A percentile compares a stretch with the other conserved stretches of the same genome.
These are phyloP conservation scores for Lactarius hatsudake DNA, from an alignment of 768 basidiomycete species.

Conservation along the genomic window DNA sequence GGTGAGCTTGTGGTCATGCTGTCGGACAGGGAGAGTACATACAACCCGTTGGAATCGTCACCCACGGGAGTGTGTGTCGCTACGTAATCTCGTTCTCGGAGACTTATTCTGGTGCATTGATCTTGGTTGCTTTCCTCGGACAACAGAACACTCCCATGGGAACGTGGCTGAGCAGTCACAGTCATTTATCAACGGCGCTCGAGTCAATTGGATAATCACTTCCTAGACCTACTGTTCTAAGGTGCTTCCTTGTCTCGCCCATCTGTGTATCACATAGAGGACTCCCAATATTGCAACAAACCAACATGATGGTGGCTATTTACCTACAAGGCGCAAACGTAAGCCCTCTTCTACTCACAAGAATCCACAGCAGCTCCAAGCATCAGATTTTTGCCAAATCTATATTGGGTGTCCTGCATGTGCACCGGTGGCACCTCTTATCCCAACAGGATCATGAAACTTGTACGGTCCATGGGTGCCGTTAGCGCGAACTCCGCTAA, in stretches of 20 bases:
- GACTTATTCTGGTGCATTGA: slow-evolving; percentile 8
- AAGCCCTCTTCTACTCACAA: slow-evolving; percentile 9
- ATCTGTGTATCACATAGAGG: slow-evolving; percentile 14
- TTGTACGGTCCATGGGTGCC: slow-evolving; percentile 8
- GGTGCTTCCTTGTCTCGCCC: background rate
- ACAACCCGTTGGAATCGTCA: slow-evolving; percentile 1
- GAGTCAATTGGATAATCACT: background rate
- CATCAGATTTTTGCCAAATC: slow-evolving; percentile 5
- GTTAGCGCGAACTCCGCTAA: background rate
- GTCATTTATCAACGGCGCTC: slow-evolving; percentile 8
- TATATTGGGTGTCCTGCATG: slow-evolving; percentile 6
- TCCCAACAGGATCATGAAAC: slow-evolving; percentile 21
- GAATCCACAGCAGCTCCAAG: slow-evolving; percentile 8
- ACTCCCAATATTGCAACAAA: slow-evolving; percentile 1
- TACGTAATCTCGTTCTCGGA: slow-evolving; percentile 3
- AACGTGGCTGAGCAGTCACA: slow-evolving; percentile 8
- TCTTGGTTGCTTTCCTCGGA: slow-evolving; percentile 14
- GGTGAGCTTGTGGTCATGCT: background rate
- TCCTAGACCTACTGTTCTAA: background rate
- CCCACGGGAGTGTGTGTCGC: background rate
- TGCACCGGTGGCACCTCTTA: background rate
- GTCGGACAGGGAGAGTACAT: background rate
- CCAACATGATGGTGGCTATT: background rate
- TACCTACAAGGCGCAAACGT: background rate
- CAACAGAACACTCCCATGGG: slow-evolving; percentile 8